Evolutionary conservation across 2,329 filamentous ascomycete species (phyloP).

Genomic region (Venturia carpophila): DNA sequence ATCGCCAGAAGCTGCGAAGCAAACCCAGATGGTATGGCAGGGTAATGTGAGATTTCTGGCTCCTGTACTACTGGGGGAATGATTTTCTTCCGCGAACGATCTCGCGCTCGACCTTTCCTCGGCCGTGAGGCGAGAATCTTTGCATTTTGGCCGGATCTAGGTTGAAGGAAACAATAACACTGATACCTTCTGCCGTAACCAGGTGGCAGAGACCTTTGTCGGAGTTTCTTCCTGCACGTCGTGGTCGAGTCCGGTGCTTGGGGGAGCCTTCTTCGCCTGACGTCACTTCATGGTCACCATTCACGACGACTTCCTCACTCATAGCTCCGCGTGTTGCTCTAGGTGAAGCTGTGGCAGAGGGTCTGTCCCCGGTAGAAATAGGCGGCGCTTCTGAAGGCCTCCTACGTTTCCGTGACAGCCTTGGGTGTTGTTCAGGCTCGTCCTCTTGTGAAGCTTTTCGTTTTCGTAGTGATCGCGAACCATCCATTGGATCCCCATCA

Average conservation of each 20-base stretch:
- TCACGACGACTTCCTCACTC: constrained; percentile 17
- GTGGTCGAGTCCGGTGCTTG: constrained; percentile 42
- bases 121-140: constrained; percentile 53
- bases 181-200: constrained; percentile 35
- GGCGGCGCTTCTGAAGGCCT: constrained; percentile 16
- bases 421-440: constrained; percentile 38
- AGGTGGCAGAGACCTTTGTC: constrained; percentile 36
- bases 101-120: constrained; percentile 42
- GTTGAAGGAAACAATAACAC: constrained; percentile 52
- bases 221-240: constrained; percentile 42
- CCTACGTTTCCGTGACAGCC: constrained; percentile 25
- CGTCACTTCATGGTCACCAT: constrained; percentile 19
- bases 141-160: constrained; percentile 52
- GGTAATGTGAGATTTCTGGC: constrained; percentile 45
- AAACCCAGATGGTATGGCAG: constrained; percentile 56
- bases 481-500: constrained; percentile 66
- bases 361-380: constrained; percentile 8
- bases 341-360: constrained; percentile 8
- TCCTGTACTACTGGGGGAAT: constrained; percentile 31
- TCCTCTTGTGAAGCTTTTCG: constrained; percentile 68
- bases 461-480: constrained; percentile 70
- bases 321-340: constrained; percentile 19
- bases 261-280: constrained; percentile 26
- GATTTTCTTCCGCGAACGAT: constrained; percentile 29
- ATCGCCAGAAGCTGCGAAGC: constrained; percentile 81